Evolutionary conservation across 352 stramenopile genomes (phyloP), one percentile per base, ranked within the genome.

Genomic region (Stephanocyclus meneghinianus): DNA sequence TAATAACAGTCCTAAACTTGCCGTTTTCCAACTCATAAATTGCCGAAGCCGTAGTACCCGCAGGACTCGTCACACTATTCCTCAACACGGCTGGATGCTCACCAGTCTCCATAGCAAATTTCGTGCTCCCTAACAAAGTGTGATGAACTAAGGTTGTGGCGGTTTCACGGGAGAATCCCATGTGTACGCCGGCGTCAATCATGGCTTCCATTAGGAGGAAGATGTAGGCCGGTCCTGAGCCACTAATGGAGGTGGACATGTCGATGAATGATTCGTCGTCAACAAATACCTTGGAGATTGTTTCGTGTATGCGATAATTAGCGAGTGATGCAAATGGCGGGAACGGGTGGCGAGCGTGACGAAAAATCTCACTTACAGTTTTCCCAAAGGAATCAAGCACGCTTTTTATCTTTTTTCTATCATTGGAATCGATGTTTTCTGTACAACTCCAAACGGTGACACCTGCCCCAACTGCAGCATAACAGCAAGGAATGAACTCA

Each of bases 11-110:
- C 48, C 95, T 92, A 83, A 98, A 98, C 55, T 94, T 95, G 51
- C 97, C 97, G 82, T 97, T 97, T 85, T 98, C 96, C n/a, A 97
- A 91, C 37, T 96, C 94, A 74, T 98, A 98, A 47, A 98, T 92
- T 9, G 95, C 96, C 2, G 91, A 93, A 5, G 96, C 96, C 1
- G 96, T 98, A 42, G 96, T 98, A 53, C 96, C 96, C 3, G 95
- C 91, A 48, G 96, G 96, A 72, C 91, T 97, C 15, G 96, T 98
- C 63, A 98, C 97, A 75, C 94, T 95, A 89, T 98, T 98, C 48
- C 95, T 91, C 29, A 98, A 88, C 61, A 97, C 91, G 35, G 74
- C 95, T 0, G 95, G 95, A 81, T 98, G 95, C 77, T 94, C 88
- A 53, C 93, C 89, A 15, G 95, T 97, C 67, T 95, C 89, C 78